Evolutionary conservation across 73 alveolate genomes (phyloP).

Genomic region (Symbiodinium pilosum): DNA sequence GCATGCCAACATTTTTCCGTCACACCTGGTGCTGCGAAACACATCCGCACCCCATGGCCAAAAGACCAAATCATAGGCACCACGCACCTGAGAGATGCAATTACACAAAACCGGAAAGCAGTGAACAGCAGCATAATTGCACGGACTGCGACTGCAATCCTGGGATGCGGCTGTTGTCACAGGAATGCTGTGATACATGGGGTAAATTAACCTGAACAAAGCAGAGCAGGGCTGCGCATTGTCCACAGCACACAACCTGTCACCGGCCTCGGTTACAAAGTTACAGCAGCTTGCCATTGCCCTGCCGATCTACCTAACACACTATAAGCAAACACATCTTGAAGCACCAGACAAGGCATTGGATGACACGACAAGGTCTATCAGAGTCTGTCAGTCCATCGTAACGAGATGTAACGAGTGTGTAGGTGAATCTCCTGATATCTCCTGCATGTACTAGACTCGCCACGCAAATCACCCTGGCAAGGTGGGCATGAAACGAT

Average conservation of each 20-base stretch:
- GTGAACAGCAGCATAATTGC: neutral
- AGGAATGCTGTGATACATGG: neutral
- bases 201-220: neutral
- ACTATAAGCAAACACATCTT: neutral
- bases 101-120: neutral
- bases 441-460: too few relatives aligned
- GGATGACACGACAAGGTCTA: too few relatives aligned
- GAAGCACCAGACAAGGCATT: neutral
- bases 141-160: neutral
- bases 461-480: too few relatives aligned
- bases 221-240: too few relatives aligned
- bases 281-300: slow-evolving; percentile 18
- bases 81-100: neutral
- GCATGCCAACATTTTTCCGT: too few relatives aligned
- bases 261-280: neutral
- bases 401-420: too few relatives aligned
- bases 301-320: neutral
- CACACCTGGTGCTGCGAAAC: slow-evolving; percentile 76
- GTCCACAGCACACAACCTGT: neutral
- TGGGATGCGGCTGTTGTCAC: neutral
- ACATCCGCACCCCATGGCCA: slow-evolving; percentile 92
- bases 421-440: too few relatives aligned
- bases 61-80: slow-evolving; percentile 36
- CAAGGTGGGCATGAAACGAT: too few relatives aligned
- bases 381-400: too few relatives aligned